phyloP scores from a whole-genome alignment of 805 yeast genomes.

The Huiozyma naganishii region DNA sequence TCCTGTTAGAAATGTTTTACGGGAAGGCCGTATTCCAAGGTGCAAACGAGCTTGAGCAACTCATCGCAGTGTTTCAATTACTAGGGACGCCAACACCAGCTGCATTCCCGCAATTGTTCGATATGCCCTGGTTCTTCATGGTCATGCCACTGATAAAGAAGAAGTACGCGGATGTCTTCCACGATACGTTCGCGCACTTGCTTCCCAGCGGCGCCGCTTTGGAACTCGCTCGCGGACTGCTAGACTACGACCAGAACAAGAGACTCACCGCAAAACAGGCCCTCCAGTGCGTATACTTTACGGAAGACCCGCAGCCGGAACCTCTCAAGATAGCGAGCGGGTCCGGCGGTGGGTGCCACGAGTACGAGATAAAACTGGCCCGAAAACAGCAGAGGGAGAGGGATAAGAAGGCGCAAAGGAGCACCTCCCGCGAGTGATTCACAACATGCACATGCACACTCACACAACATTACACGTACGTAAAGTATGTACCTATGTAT shows the following conservation, averaged over 20 bases:
- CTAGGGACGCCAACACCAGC: conserved; percentile 77
- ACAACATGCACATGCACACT: background rate
- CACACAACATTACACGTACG: no score
- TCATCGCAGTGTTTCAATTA: conserved; percentile 61
- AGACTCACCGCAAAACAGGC: conserved; percentile 66
- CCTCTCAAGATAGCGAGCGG: conserved; percentile 42
- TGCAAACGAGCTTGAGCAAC: conserved; percentile 75
- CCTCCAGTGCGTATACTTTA: conserved; percentile 58
- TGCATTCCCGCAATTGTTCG: conserved; percentile 69
- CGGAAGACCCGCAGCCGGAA: conserved; percentile 54
- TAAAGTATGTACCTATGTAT: no score
- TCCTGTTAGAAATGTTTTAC: conserved; percentile 70
- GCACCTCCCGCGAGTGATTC: no score
- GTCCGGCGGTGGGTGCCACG: conserved; percentile 81
- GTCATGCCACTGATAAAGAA: conserved; percentile 43
- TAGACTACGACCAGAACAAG: conserved; percentile 55
- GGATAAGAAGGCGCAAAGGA: conserved; percentile 1
- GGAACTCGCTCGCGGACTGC: conserved; percentile 52
- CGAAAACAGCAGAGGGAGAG: conserved; percentile 43
- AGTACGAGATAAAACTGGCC: conserved; percentile 60
- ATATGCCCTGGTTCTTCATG: conserved; percentile 89
- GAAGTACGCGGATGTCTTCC: conserved; percentile 28
- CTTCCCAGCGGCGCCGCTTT: conserved; percentile 43
- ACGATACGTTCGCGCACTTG: conserved; percentile 30
- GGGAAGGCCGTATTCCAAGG: conserved; percentile 78